Base-by-base conservation (phyloP, 352 stramenopile species). In the Phytophthora aleatoria region DNA sequence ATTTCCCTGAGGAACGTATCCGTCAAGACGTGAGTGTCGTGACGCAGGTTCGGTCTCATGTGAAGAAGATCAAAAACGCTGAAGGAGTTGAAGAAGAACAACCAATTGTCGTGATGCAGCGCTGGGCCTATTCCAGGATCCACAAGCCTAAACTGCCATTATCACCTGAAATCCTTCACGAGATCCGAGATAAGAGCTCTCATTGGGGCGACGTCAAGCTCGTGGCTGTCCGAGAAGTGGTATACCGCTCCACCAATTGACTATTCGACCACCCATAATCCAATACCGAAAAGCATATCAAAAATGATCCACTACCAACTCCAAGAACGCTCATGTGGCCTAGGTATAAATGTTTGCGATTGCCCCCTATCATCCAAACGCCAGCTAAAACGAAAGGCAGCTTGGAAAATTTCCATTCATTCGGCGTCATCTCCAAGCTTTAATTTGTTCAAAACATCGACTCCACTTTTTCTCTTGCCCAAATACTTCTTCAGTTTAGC, bases 121-220 rank as follows among this genome's bases (percentile, higher is more conserved):
- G 69, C 2, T 69, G 48, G 12, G 54, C 53, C 9, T 43, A 61
- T 16, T 53, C 42, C 35, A 61, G 59, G 24, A 53, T 65, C 26
- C 64, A 76, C 47, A 57, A 61, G 24, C 39, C 57, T 2, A 57
- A 50, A 10, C 36, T 69, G 3, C 33, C 35, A 5, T 27, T 67
- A 15, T 50, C 64, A 47, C 27, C 75, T 68, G 38, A 53, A 52
- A 28, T 80, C 53, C 30, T 75, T 35, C 52, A 73, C 69, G 35
- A 69, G 52, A 47, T 89, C 67, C 47, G 74, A 20, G 74, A 83
- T 36, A 70, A 76, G 28, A 62, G 79, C 13, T 64, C 61, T 0
- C 69, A 73, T 24, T 85, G 72, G 74, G 65, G 67, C 10, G 74
- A 85, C 24, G 74, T 72, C 33, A 83, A 83, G 54, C 58, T 81